Evolutionary conservation across 2,329 filamentous ascomycete species (phyloP).

Genomic region (Penicillium sp.): DNA sequence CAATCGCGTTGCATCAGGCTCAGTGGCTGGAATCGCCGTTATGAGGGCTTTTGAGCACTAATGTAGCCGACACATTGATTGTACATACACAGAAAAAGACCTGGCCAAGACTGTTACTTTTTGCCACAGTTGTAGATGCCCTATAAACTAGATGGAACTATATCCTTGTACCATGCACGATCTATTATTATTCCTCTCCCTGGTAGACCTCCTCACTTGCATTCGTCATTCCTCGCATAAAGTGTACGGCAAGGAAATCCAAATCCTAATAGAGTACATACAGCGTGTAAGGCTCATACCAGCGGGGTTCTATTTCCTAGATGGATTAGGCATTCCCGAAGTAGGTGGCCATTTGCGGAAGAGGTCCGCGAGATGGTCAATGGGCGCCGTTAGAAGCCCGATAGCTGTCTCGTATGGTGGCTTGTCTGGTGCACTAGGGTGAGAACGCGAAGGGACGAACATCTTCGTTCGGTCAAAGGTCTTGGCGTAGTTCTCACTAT

Average conservation of each 20-base stretch:
- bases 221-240: no score
- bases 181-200: neutral
- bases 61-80: neutral
- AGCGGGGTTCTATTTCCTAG: conserved; percentile 1
- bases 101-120: neutral
- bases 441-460: conserved; percentile 52
- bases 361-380: conserved; percentile 56
- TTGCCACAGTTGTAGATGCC: neutral
- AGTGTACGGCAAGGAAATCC: no score
- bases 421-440: conserved; percentile 49
- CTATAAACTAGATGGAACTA: neutral
- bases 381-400: conserved; percentile 54
- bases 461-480: conserved; percentile 52
- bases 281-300: no score
- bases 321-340: conserved; percentile 14
- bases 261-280: no score
- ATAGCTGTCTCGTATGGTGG: conserved; percentile 56
- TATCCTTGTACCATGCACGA: neutral
- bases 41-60: conserved; percentile 39
- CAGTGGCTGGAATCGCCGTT: conserved; percentile 38
- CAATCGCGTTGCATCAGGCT: conserved; percentile 42
- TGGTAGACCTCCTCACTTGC: no score
- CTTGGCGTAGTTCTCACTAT: neutral
- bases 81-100: neutral
- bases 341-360: conserved; percentile 50